Evolutionary conservation across 2,329 filamentous ascomycete species (phyloP).

Genomic region (Cordyceps javanica): DNA sequence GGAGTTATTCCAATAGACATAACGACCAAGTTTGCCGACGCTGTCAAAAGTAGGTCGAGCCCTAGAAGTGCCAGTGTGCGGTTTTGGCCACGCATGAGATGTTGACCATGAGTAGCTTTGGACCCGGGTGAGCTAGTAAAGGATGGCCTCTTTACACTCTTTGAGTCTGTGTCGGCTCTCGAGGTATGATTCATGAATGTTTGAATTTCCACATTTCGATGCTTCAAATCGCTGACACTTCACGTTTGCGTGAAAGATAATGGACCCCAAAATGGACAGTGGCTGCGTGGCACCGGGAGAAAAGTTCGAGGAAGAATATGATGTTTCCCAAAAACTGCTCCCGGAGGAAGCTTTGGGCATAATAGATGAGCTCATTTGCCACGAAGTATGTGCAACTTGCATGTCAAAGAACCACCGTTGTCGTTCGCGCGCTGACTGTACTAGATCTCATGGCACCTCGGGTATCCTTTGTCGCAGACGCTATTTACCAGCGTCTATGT

Average conservation of each 20-base stretch:
- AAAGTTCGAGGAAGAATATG: constrained; percentile 76
- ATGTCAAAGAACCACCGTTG: background rate
- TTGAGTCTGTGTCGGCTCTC: constrained; percentile 84
- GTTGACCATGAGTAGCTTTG: constrained; percentile 51
- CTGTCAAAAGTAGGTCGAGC: constrained; percentile 43
- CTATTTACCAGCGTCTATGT: constrained; percentile 90
- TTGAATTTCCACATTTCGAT: background rate
- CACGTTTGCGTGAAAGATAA: constrained; percentile 59
- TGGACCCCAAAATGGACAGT: constrained; percentile 99
- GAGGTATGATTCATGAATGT: constrained; percentile 45
- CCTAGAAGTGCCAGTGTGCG: background rate
- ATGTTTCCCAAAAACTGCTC: constrained; percentile 60
- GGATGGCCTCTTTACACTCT: constrained; percentile 89
- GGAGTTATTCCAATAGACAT: constrained; percentile 54
- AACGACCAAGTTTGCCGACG: constrained; percentile 48
- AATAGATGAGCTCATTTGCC: constrained; percentile 85
- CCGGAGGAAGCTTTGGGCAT: constrained; percentile 84
- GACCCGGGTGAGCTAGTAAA: constrained; percentile 79
- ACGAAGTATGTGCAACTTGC: constrained; percentile 56
- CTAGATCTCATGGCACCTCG: constrained; percentile 92
- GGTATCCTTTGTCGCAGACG: constrained; percentile 92
- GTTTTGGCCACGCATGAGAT: constrained; percentile 2
- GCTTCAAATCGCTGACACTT: background rate
- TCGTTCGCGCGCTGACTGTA: background rate
- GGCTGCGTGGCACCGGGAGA: constrained; percentile 74